Evolutionary conservation across 495 filamentous ascomycete genomes (phyloP).

Genomic region (Glarea lozoyensis): DNA sequence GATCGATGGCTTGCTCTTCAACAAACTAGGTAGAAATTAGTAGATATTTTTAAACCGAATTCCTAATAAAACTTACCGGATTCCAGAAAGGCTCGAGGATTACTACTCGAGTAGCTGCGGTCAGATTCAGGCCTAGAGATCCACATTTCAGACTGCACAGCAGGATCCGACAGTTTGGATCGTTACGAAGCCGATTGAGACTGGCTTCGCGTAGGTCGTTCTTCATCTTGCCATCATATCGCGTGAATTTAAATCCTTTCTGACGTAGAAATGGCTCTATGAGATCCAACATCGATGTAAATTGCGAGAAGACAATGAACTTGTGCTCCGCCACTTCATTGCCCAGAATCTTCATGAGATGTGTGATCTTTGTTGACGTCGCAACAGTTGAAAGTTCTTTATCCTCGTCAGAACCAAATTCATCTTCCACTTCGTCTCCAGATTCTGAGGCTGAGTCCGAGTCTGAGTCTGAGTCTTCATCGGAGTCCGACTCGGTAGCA

Average conservation of each 20-base stretch:
- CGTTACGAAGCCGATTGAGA: constrained; percentile 57
- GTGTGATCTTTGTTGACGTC: constrained; percentile 83
- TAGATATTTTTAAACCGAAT: constrained; percentile 3
- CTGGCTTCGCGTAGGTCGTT: constrained; percentile 89
- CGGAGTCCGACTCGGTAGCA: constrained; percentile 3
- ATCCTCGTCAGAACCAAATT: constrained; percentile 35
- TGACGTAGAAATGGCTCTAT: constrained; percentile 81
- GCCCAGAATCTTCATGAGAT: constrained; percentile 70
- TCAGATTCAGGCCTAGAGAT: constrained; percentile 86
- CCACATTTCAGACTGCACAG: constrained; percentile 92
- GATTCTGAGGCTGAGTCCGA: constrained; percentile 27
- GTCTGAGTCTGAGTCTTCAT: constrained; percentile 19
- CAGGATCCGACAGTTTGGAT: constrained; percentile 63
- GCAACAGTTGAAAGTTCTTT: constrained; percentile 27
- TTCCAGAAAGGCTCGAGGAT: constrained; percentile 99
- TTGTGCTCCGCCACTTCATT: constrained; percentile 73
- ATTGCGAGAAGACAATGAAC: constrained; percentile 96
- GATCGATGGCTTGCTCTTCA: constrained; percentile 97
- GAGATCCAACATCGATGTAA: constrained; percentile 90
- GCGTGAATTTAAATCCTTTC: constrained; percentile 64
- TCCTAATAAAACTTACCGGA: constrained; percentile 47
- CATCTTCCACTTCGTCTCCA: constrained; percentile 28
- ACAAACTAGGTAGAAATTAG: constrained; percentile 53
- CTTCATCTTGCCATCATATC: constrained; percentile 93
- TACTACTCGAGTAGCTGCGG: constrained; percentile 84